A percentile compares a stretch with the other conserved stretches of the same genome.
phyloP scores from a whole-genome alignment of 2,329 filamentous ascomycete genomes.

The Geosmithia flava region DNA sequence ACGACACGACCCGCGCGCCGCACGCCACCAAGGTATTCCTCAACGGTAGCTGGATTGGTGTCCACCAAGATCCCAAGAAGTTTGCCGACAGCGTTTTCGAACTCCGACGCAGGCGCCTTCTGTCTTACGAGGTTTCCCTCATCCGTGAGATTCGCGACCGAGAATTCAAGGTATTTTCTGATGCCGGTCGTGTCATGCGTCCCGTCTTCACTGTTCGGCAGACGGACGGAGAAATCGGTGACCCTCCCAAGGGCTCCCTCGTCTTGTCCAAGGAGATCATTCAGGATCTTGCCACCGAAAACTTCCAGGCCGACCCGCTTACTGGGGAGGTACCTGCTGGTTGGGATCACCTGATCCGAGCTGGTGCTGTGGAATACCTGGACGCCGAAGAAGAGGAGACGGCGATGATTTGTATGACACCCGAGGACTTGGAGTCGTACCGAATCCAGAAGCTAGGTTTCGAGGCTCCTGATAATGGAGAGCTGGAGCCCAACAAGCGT shows the following conservation, averaged over 20 bases:
- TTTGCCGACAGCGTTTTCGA: slow-evolving; percentile 69
- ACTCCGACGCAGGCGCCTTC: slow-evolving; percentile 66
- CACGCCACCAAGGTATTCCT: slow-evolving; percentile 97
- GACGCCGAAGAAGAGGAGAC: slow-evolving; percentile 98
- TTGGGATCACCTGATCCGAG: slow-evolving; percentile 76
- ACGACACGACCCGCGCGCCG: slow-evolving; percentile 72
- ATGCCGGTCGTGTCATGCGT: slow-evolving; percentile 88
- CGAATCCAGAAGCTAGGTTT: slow-evolving; percentile 44
- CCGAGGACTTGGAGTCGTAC: slow-evolving; percentile 79
- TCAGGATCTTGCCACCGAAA: slow-evolving; percentile 50
- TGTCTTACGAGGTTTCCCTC: slow-evolving; percentile 87
- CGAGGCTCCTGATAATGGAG: slow-evolving; percentile 39
- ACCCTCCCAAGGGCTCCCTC: slow-evolving; percentile 51
- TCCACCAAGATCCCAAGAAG: slow-evolving; percentile 79
- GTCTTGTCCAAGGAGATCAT: slow-evolving; percentile 73
- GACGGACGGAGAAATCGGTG: slow-evolving; percentile 58
- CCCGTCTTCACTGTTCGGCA: slow-evolving; percentile 92
- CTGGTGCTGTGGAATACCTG: slow-evolving; percentile 86
- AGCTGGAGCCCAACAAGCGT: slow-evolving; percentile 64
- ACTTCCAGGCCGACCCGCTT: slow-evolving; percentile 55
- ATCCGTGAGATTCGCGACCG: slow-evolving; percentile 93
- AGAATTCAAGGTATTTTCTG: slow-evolving; percentile 97
- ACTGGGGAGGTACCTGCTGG: slow-evolving; percentile 52
- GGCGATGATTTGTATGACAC: slow-evolving; percentile 98
- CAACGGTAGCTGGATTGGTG: slow-evolving; percentile 95